These are phyloP conservation scores for Auxenochlorella protothecoides DNA, from an alignment of 139 green algal species.

Conservation along the genomic window DNA sequence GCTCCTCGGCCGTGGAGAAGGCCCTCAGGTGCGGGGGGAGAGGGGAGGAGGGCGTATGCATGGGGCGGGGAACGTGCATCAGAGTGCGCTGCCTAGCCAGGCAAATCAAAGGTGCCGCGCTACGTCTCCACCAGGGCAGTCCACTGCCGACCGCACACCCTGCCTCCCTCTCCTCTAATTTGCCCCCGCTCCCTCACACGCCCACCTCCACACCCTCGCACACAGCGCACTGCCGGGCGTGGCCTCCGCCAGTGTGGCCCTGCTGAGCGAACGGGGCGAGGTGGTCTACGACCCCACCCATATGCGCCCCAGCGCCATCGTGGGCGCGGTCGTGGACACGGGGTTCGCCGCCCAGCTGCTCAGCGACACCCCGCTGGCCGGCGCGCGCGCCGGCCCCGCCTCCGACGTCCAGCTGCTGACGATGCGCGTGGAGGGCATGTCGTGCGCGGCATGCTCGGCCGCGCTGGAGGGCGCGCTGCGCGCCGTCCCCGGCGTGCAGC, in stretches of 20 bases:
- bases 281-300: conserved; percentile 17
- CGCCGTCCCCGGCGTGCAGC: conserved; percentile 30
- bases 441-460: conserved; percentile 42
- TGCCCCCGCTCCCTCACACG: too few relatives aligned
- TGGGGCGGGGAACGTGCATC: too few relatives aligned
- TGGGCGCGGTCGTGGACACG: conserved; percentile 56
- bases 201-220: too few relatives aligned
- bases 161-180: too few relatives aligned
- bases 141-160: too few relatives aligned
- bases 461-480: conserved; percentile 48
- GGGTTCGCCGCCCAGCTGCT: conserved; percentile 62
- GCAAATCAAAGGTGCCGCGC: too few relatives aligned
- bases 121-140: too few relatives aligned
- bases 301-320: conserved; percentile 20
- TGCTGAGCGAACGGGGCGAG: conserved; percentile 61
- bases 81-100: too few relatives aligned
- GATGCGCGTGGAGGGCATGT: conserved; percentile 53
- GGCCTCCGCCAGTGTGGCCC: conserved; percentile 39
- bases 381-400: background rate
- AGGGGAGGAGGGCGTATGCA: too few relatives aligned
- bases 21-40: conserved; percentile 41
- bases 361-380: background rate
- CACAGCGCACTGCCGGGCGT: conserved; percentile 56
- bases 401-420: background rate
- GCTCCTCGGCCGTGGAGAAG: conserved; percentile 62